Conservation (phyloP, 345 rosid genomes). For the Geranium rotundifolium region DNA sequence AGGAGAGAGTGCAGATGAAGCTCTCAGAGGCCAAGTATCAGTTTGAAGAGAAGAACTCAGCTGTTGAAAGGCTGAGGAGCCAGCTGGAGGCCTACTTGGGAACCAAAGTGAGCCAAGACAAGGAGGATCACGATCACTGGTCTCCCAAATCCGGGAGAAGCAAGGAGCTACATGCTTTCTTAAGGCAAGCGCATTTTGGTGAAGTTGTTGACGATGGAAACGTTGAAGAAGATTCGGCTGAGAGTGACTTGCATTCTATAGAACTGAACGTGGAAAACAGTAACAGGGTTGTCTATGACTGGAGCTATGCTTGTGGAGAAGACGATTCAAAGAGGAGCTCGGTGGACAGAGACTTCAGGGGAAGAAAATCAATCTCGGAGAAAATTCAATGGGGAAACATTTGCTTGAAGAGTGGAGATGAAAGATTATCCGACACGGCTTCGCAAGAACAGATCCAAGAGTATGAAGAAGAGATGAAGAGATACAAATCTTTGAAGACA, state of each 20-base stretch:
- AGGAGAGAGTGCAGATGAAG: slow-evolving; percentile 97
- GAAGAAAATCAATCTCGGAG: slow-evolving; percentile 42
- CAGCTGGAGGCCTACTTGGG: slow-evolving; percentile 54
- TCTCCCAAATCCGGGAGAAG: slow-evolving; percentile 32
- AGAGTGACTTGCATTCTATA: slow-evolving; percentile 84
- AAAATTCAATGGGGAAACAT: slow-evolving; percentile 52
- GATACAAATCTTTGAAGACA: slow-evolving; percentile 33
- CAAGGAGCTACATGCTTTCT: slow-evolving; percentile 48
- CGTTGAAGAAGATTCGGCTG: slow-evolving; percentile 30
- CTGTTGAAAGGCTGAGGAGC: slow-evolving; percentile 47
- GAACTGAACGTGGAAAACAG: slow-evolving; percentile 75
- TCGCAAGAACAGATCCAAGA: slow-evolving; percentile 22
- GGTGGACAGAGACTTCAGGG: slow-evolving; percentile 32
- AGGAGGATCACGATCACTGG: slow-evolving; percentile 12
- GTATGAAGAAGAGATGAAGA: slow-evolving; percentile 28
- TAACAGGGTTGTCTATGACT: slow-evolving; percentile 53
- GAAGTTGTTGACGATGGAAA: slow-evolving; percentile 25
- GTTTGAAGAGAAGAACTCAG: slow-evolving; percentile 84
- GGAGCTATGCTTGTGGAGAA: slow-evolving; percentile 53
- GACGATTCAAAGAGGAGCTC: slow-evolving; percentile 19
- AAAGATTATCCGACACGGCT: slow-evolving; percentile 20
- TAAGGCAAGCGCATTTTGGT: slow-evolving; percentile 20
- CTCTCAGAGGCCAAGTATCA: slow-evolving; percentile 71
- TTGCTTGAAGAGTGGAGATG: slow-evolving; percentile 20
- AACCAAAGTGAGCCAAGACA: slow-evolving; percentile 21